Evolutionary conservation across 1,139 yeast genomes (phyloP).

Genomic region (Geotrichum candidum): DNA sequence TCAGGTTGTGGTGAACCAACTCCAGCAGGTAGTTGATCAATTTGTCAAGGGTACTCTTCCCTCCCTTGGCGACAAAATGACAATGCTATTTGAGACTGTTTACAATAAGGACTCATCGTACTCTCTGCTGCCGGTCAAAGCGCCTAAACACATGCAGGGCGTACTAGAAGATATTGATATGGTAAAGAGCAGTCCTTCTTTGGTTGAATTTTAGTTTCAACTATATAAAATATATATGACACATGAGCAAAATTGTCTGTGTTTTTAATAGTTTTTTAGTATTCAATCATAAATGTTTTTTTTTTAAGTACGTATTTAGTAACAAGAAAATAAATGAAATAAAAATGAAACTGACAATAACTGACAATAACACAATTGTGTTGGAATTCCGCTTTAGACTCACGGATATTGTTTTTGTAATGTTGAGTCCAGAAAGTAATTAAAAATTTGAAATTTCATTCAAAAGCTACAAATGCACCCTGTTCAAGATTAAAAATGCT

Average conservation of each 20-base stretch:
- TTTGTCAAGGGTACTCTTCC: background rate
- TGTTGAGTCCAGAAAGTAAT: too few species aligned
- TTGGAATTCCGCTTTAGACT: too few species aligned
- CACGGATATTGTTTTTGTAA: too few species aligned
- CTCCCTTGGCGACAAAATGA: constrained; percentile 6
- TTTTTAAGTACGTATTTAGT: background rate
- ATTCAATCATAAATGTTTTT: background rate
- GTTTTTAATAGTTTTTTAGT: background rate
- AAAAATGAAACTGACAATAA: too few species aligned
- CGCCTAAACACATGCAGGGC: background rate
- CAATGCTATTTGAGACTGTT: constrained; percentile 11
- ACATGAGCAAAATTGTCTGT: background rate
- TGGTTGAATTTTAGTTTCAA: constrained; percentile 1
- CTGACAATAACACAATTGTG: too few species aligned
- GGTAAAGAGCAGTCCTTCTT: constrained; percentile 3
- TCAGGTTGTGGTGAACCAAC: constrained; percentile 28
- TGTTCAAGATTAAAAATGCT: too few species aligned
- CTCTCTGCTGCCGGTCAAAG: background rate
- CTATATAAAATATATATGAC: background rate
- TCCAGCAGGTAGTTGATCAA: constrained; percentile 20
- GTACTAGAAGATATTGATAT: background rate
- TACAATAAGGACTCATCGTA: constrained; percentile 7
- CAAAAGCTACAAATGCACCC: too few species aligned
- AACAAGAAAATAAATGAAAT: too few species aligned
- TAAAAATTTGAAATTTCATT: too few species aligned